Percentiles rank a stretch among this genome's conserved stretches.
These are phyloP conservation scores for Pseudodiploospora longispora DNA, from an alignment of 2,329 filamentous ascomycete species.

Conservation along the genomic window DNA sequence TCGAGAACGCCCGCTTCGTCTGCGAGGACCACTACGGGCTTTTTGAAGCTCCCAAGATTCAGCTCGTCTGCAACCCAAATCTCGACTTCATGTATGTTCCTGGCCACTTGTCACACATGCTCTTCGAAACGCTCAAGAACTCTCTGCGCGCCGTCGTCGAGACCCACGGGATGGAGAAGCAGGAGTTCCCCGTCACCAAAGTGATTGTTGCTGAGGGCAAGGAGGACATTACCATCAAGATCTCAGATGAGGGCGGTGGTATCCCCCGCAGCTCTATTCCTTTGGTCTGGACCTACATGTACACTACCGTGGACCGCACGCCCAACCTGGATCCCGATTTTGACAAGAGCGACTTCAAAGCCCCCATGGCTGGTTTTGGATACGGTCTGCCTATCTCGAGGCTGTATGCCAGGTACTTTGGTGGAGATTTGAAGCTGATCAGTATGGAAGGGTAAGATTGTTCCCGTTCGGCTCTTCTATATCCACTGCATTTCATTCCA, in stretches of 20 bases:
- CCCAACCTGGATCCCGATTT: constrained; percentile 94
- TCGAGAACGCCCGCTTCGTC: constrained; percentile 97
- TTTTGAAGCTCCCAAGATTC: constrained; percentile 92
- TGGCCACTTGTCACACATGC: constrained; percentile 97
- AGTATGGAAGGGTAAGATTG: constrained; percentile 91
- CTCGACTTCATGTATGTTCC: constrained; percentile 99
- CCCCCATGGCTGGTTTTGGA: constrained; percentile 98
- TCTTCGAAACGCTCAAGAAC: constrained; percentile 98
- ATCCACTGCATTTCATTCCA: background rate
- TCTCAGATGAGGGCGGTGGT: constrained; percentile 92
- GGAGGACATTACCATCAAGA: constrained; percentile 98
- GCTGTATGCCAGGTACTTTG: constrained; percentile 93
- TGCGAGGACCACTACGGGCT: constrained; percentile 98
- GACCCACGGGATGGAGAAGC: constrained; percentile 86
- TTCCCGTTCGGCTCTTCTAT: constrained; percentile 10
- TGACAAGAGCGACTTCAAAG: constrained; percentile 98
- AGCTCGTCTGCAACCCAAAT: constrained; percentile 89
- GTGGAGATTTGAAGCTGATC: constrained; percentile 92
- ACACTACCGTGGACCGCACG: constrained; percentile 94
- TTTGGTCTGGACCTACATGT: constrained; percentile 99
- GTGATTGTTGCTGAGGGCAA: constrained; percentile 96
- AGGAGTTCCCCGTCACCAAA: constrained; percentile 93
- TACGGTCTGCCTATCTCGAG: constrained; percentile 92
- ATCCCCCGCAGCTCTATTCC: constrained; percentile 91
- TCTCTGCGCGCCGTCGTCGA: constrained; percentile 95